phyloP scores from a whole-genome alignment of 352 stramenopile genomes.

The Pythium coloratum region DNA sequence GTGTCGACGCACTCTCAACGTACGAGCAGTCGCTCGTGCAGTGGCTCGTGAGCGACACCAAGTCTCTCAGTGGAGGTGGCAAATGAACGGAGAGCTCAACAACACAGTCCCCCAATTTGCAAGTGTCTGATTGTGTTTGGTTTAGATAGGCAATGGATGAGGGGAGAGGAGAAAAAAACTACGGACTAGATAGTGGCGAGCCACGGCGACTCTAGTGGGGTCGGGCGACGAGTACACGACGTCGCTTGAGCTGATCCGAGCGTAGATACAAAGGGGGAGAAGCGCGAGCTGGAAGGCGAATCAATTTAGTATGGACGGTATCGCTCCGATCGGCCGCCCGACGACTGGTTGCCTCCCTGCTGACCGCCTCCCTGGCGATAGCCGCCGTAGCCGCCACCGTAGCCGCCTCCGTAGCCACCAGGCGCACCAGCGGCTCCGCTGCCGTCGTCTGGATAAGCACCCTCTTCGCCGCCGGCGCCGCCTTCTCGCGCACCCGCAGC shows the following conservation, averaged over 20 bases:
- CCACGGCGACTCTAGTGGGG: neutral
- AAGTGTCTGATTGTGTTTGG: slow-evolving; percentile 6
- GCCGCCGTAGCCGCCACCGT: slow-evolving; percentile 36
- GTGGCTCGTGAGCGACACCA: slow-evolving; percentile 32
- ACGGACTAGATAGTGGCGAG: neutral
- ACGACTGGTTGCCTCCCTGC: slow-evolving; percentile 28
- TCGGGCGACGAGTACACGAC: neutral
- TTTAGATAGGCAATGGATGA: slow-evolving; percentile 4
- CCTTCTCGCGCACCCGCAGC: slow-evolving; percentile 17
- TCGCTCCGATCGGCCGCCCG: slow-evolving; percentile 69
- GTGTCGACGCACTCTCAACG: slow-evolving; percentile 32
- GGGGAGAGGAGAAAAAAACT: neutral
- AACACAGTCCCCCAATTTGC: neutral
- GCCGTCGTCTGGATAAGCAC: slow-evolving; percentile 41
- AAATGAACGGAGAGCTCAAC: neutral
- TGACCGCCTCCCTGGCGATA: slow-evolving; percentile 65
- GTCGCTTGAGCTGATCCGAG: neutral
- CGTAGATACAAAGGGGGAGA: slow-evolving; percentile 9
- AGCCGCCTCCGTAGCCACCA: slow-evolving; percentile 37
- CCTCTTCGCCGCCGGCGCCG: slow-evolving; percentile 35
- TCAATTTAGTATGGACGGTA: slow-evolving; percentile 81
- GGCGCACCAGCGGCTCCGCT: slow-evolving; percentile 30
- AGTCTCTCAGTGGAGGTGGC: neutral
- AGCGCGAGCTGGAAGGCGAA: neutral
- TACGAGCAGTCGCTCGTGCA: slow-evolving; percentile 39